phyloP scores from a whole-genome alignment of 768 basidiomycete genomes.

The Tricholomella constricta region DNA sequence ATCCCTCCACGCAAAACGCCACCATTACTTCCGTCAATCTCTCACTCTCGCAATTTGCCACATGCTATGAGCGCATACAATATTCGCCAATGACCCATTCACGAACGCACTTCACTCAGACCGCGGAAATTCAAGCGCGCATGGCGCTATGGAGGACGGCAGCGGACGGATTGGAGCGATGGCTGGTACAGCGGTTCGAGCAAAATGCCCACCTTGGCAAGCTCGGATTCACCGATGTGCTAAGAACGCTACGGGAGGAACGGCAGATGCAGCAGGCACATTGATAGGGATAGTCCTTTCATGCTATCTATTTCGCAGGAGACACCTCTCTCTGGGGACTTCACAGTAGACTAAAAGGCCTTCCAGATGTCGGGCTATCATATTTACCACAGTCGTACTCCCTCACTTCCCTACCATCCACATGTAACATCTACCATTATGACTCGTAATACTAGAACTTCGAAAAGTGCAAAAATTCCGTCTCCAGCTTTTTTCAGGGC shows the following conservation, averaged over 20 bases:
- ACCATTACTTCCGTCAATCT: constrained; percentile 93
- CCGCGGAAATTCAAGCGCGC: constrained; percentile 89
- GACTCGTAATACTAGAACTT: constrained; percentile 14
- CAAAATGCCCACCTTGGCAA: constrained; percentile 91
- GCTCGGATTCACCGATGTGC: constrained; percentile 86
- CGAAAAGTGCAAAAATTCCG: too few relatives aligned
- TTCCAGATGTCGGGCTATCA: constrained; percentile 8
- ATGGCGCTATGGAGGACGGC: constrained; percentile 80
- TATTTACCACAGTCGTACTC: constrained; percentile 4
- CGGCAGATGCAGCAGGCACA: constrained; percentile 44
- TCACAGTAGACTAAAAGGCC: constrained; percentile 19
- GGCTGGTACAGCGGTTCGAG: constrained; percentile 87
- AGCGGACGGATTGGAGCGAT: constrained; percentile 81
- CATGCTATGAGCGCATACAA: constrained; percentile 87
- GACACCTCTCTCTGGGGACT: constrained; percentile 4
- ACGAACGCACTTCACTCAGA: constrained; percentile 79
- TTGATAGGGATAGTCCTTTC: constrained; percentile 8
- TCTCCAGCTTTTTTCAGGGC: background rate
- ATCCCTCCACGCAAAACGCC: constrained; percentile 78
- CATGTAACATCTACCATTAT: constrained; percentile 15
- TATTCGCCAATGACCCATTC: constrained; percentile 71
- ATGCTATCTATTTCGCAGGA: constrained; percentile 7
- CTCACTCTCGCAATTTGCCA: constrained; percentile 91
- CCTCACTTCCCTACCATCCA: constrained; percentile 7
- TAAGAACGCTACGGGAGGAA: constrained; percentile 77